phyloP scores from a whole-genome alignment of 768 basidiomycete species.

The Podaxis sp. region DNA sequence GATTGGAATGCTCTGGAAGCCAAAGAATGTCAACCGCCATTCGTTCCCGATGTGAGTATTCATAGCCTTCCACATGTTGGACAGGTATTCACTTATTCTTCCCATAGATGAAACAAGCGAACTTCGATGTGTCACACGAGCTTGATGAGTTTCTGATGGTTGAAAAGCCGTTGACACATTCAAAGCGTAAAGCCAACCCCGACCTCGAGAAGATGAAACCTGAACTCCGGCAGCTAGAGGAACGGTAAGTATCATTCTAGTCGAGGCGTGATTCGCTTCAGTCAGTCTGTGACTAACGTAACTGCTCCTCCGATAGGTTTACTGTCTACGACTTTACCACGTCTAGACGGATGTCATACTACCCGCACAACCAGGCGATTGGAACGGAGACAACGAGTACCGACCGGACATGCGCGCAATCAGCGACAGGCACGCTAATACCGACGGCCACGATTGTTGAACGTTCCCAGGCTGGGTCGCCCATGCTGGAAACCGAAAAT shows the following conservation, averaged over 20 bases:
- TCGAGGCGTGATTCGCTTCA: background rate
- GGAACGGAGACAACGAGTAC: constrained; percentile 41
- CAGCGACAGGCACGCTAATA: constrained; percentile 40
- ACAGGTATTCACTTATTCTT: constrained; percentile 9
- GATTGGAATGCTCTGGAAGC: constrained; percentile 79
- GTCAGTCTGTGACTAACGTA: background rate
- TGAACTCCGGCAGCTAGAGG: constrained; percentile 89
- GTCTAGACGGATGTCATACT: constrained; percentile 79
- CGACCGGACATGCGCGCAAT: constrained; percentile 43
- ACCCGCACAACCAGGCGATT: constrained; percentile 74
- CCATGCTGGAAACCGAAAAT: constrained; percentile 34
- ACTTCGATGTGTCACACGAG: constrained; percentile 97
- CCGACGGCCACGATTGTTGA: constrained; percentile 50
- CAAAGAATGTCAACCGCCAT: constrained; percentile 76
- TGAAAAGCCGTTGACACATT: constrained; percentile 95
- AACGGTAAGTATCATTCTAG: constrained; percentile 61
- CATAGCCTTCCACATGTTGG: constrained; percentile 8
- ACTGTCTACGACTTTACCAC: constrained; percentile 83
- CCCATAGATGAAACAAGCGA: constrained; percentile 87
- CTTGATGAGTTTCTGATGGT: constrained; percentile 96
- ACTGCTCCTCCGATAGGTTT: constrained; percentile 53
- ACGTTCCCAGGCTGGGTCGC: constrained; percentile 47
- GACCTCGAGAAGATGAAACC: constrained; percentile 89
- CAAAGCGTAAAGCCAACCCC: constrained; percentile 85
- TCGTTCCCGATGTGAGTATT: constrained; percentile 85